Evolutionary conservation across 1,284 basidiomycete species (phyloP).

Genomic region (Trametes polyzona): DNA sequence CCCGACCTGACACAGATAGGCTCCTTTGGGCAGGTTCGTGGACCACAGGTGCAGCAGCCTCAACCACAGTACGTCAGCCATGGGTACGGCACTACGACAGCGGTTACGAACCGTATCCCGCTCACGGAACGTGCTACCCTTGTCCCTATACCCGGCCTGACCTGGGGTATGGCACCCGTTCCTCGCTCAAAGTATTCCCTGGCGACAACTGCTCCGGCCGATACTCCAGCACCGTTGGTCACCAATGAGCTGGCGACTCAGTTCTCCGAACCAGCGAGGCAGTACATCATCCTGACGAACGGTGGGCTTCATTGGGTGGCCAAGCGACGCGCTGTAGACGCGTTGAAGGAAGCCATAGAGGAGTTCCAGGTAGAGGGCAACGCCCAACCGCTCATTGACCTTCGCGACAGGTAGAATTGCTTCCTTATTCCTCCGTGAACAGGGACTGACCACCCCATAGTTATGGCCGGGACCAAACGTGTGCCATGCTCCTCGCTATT

Average conservation of each 20-base stretch:
- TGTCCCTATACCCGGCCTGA: constrained; percentile 77
- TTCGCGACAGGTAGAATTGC: constrained; percentile 63
- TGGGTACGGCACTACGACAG: constrained; percentile 40
- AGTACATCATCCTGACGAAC: constrained; percentile 88
- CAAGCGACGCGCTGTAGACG: constrained; percentile 87
- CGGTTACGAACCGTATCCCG: constrained; percentile 57
- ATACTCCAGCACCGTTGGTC: constrained; percentile 50
- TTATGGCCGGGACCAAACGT: constrained; percentile 88
- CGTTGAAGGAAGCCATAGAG: constrained; percentile 74
- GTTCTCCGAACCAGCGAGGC: constrained; percentile 69
- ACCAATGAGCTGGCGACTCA: constrained; percentile 85
- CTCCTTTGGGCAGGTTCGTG: constrained; percentile 60
- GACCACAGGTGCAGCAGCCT: constrained; percentile 44
- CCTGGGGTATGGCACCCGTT: constrained; percentile 80
- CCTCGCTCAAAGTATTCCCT: constrained; percentile 40
- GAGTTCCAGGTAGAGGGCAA: constrained; percentile 71
- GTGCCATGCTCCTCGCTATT: constrained; percentile 87
- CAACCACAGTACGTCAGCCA: constrained; percentile 41
- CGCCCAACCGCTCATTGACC: constrained; percentile 71
- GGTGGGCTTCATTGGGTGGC: constrained; percentile 82
- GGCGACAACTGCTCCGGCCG: constrained; percentile 41
- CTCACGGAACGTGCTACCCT: constrained; percentile 78
- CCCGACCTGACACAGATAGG: constrained; percentile 78
- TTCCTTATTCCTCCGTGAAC: not conserved
- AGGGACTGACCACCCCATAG: constrained; percentile 43